Evolutionary conservation across 2,329 filamentous ascomycete genomes (phyloP).

Genomic region (Penicillium sp.): DNA sequence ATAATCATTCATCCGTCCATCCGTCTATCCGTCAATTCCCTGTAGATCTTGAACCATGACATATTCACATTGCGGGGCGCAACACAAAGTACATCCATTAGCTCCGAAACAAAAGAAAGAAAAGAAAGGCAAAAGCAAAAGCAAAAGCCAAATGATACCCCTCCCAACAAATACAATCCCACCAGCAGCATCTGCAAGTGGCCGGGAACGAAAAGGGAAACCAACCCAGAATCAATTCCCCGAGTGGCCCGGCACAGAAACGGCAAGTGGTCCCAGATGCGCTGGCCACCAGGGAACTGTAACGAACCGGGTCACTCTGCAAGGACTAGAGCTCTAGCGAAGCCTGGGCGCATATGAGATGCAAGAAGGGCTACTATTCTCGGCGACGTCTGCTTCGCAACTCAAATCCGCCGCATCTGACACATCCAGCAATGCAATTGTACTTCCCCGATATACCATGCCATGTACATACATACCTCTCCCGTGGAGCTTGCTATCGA

Average conservation of each 20-base stretch:
- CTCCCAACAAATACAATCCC: background rate
- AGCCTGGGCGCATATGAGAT: constrained; percentile 10
- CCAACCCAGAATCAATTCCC: constrained; percentile 18
- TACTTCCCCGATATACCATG: constrained; percentile 14
- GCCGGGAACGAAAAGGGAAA: background rate
- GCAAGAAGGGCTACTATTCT: constrained; percentile 12
- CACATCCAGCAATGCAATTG: constrained; percentile 19
- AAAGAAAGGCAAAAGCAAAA: background rate
- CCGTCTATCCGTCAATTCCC: background rate
- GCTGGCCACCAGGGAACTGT: background rate
- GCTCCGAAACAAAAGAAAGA: background rate
- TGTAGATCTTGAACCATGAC: background rate
- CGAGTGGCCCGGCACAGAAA: constrained; percentile 21
- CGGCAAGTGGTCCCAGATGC: constrained; percentile 3
- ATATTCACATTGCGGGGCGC: background rate
- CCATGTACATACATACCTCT: too few relatives aligned
- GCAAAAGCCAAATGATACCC: background rate
- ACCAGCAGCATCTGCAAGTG: background rate
- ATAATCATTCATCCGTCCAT: background rate
- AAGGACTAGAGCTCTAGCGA: constrained; percentile 28
- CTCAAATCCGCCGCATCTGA: constrained; percentile 33
- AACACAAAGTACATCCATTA: constrained; percentile 7
- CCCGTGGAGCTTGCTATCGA: constrained; percentile 22
- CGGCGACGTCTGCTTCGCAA: constrained; percentile 14
- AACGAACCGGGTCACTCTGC: constrained; percentile 12